Conservation (phyloP, 306 rosid genomes). For the Quercus mongolica region DNA sequence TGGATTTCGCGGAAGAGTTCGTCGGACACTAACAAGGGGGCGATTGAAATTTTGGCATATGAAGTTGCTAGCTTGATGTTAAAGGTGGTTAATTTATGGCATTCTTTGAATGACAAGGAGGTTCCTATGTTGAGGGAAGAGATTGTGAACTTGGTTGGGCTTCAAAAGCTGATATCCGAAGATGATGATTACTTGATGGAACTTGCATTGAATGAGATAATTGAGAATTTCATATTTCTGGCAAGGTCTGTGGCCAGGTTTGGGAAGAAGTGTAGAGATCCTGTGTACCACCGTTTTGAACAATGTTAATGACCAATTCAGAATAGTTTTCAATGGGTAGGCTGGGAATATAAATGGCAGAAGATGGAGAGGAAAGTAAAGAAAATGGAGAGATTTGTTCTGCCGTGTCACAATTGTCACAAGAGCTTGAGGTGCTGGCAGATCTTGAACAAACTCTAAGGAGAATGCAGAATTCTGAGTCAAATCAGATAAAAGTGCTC, state of each 20-base stretch:
- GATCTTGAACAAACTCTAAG: conserved; percentile 58
- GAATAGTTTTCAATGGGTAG: conserved; percentile 44
- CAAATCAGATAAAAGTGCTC: conserved; percentile 22
- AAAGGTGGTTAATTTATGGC: conserved; percentile 69
- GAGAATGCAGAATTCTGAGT: conserved; percentile 42
- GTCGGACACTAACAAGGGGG: conserved; percentile 41
- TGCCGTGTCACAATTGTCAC: conserved; percentile 44
- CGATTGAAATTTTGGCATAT: conserved; percentile 63
- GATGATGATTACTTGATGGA: conserved; percentile 57
- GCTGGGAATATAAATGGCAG: conserved; percentile 71
- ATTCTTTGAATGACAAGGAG: conserved; percentile 51
- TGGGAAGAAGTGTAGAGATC: conserved; percentile 57
- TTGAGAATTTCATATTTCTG: conserved; percentile 44
- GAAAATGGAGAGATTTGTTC: conserved; percentile 78
- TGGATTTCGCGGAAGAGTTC: conserved; percentile 37
- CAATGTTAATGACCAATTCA: conserved; percentile 45
- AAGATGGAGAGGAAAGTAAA: conserved; percentile 85
- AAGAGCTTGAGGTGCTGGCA: conserved; percentile 55
- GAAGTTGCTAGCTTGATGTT: conserved; percentile 79
- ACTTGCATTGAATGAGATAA: conserved; percentile 63
- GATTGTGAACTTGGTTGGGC: conserved; percentile 51
- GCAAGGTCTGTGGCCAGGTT: conserved; percentile 63
- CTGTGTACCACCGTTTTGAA: conserved; percentile 54
- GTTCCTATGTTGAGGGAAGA: conserved; percentile 43
- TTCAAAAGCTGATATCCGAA: conserved; percentile 55